Conservation (phyloP, 1,139 yeast genomes). For the Blastobotrys illinoisensis region DNA sequence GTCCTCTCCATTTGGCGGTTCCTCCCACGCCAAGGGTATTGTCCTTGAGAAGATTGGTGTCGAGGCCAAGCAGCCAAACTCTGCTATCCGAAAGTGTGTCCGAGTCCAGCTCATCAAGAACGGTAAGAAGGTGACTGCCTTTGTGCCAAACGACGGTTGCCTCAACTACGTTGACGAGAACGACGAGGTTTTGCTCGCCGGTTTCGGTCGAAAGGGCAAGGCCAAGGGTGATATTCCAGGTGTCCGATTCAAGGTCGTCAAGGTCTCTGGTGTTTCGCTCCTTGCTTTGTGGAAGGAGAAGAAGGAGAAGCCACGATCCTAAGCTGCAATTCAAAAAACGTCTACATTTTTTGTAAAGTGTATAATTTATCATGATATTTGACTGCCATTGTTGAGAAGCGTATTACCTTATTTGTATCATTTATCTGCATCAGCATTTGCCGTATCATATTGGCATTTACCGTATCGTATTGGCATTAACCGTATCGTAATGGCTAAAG, state of each 20-base stretch:
- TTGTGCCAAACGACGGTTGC: conserved; percentile 99
- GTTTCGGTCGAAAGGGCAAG: conserved; percentile 99
- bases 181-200: conserved; percentile 98
- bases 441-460: too few species aligned
- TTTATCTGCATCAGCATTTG: too few species aligned
- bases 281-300: conserved; percentile 99
- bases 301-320: conserved; percentile 99
- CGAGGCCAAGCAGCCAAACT: conserved; percentile 99
- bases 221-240: conserved; percentile 99
- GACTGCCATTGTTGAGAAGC: too few species aligned
- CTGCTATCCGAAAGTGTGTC: conserved; percentile 99
- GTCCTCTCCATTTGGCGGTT: conserved; percentile 99
- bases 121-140: conserved; percentile 99
- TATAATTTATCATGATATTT: not conserved
- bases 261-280: conserved; percentile 99
- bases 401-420: too few species aligned
- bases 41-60: conserved; percentile 99
- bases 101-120: conserved; percentile 99
- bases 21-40: conserved; percentile 99
- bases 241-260: conserved; percentile 99
- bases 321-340: conserved; percentile 29
- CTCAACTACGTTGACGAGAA: conserved; percentile 95
- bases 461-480: too few species aligned
- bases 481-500: too few species aligned
- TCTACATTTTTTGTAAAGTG: not conserved